A percentile compares a stretch with the other conserved stretches of the same genome.
These are phyloP conservation scores for Populus ilicifolia DNA, from an alignment of 345 rosid species.

Conservation along the genomic window DNA sequence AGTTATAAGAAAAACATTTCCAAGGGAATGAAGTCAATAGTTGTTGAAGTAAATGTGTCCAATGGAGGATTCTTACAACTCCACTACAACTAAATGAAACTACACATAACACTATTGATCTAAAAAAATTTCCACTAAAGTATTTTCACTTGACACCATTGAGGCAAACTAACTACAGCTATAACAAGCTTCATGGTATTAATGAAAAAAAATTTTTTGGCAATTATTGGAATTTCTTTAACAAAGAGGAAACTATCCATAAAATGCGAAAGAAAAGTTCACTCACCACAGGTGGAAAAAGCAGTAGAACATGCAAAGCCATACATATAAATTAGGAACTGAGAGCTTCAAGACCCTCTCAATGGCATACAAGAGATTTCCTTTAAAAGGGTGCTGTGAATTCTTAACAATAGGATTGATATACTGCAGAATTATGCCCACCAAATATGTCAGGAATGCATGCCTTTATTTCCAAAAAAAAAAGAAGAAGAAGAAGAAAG, in stretches of 20 bases:
- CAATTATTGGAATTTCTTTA: neutral
- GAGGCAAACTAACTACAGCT: neutral
- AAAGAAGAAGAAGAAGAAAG: neutral
- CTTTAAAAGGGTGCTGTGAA: conserved; percentile 93
- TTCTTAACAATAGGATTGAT: conserved; percentile 94
- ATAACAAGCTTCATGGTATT: neutral
- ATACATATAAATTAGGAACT: conserved; percentile 85
- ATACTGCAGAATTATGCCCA: conserved; percentile 59
- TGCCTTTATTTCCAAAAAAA: neutral
- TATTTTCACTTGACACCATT: neutral
- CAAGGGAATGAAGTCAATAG: neutral
- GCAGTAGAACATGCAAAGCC: conserved; percentile 99
- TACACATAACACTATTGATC: neutral
- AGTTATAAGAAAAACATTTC: neutral
- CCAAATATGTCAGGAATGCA: conserved; percentile 20
- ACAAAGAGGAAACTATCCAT: neutral
- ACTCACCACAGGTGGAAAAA: conserved; percentile 91
- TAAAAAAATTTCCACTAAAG: neutral
- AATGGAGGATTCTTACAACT: neutral
- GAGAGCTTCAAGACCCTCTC: conserved; percentile 99
- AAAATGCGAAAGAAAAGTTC: neutral
- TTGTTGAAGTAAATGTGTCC: neutral
- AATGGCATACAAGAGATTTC: conserved; percentile 68
- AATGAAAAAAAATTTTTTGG: neutral
- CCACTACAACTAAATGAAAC: no score